Evolutionary conservation across 495 filamentous ascomycete genomes (phyloP).

Genomic region (Lineolata rhizophorae): DNA sequence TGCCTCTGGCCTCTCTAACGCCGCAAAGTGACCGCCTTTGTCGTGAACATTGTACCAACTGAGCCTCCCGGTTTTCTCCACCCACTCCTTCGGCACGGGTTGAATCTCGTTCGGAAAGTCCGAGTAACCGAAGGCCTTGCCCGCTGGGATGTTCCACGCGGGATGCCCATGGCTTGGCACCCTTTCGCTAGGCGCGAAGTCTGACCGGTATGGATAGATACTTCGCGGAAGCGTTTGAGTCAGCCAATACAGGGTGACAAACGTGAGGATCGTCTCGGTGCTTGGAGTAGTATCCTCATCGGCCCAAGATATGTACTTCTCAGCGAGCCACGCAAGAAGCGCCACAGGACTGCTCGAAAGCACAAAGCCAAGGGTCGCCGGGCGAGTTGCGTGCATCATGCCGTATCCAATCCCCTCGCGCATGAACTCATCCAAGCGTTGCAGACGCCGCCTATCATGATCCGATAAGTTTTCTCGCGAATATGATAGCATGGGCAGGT

Average conservation of each 20-base stretch:
- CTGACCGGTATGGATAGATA: conserved; percentile 33
- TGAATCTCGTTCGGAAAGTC: conserved; percentile 32
- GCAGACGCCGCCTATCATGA: too few relatives aligned
- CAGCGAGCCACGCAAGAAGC: conserved; percentile 40
- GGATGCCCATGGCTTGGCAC: conserved; percentile 6
- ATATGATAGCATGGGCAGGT: too few relatives aligned
- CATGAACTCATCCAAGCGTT: conserved; percentile 22
- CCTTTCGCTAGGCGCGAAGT: conserved; percentile 12
- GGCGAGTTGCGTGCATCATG: conserved; percentile 32
- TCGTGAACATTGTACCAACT: conserved; percentile 25
- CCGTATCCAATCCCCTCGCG: conserved; percentile 28
- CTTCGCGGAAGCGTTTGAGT: conserved; percentile 32
- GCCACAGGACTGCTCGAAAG: conserved; percentile 35
- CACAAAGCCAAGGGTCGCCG: conserved; percentile 38
- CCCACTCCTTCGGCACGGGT: conserved; percentile 27
- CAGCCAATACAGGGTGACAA: conserved; percentile 42
- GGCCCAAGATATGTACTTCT: conserved; percentile 44
- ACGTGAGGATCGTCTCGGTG: conserved; percentile 31
- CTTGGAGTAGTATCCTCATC: conserved; percentile 29
- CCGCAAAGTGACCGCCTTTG: conserved; percentile 42
- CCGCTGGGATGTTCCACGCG: conserved; percentile 19
- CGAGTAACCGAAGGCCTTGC: conserved; percentile 37
- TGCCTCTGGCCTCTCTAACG: conserved; percentile 29
- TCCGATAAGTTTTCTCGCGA: too few relatives aligned
- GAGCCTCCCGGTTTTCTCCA: conserved; percentile 25